Evolutionary conservation across 441 rosid species (phyloP), one percentile per base, ranked within the genome.

Genomic region (Euphorbia schlechtendalii): DNA sequence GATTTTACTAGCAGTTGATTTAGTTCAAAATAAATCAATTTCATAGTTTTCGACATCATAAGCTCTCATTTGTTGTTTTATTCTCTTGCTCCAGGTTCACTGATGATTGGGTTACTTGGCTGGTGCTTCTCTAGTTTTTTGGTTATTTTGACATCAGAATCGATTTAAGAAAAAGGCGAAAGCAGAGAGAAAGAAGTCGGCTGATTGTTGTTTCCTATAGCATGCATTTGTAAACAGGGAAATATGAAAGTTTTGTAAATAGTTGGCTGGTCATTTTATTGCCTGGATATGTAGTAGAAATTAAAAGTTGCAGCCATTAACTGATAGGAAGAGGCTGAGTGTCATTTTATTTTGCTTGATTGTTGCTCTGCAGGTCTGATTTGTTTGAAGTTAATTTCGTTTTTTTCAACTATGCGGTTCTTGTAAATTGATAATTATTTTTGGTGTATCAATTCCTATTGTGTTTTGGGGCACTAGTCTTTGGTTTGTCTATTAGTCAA

Each of bases 191-290:
- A 1, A 5, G 18, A 0, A 24, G 36, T 32, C 7, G 36, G 36
- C 7, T 32, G 67, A 49, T 49, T 73, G 53, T 71, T 60, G 48
- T 24, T 72, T 40, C 51, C 5, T 8, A 17, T 21, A 63, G 27
- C 72, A 69, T 69, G n/a, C 61, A 64, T 69, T 69, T 65, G 45
- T 65, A 43, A 59, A 58, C 69, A 58, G 34, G 56, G 71, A 64
- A 38, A 63, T 12, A 40, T 59, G 78, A 74, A 63, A 62, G 65
- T 69, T 61, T 53, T 83, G 83, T 80, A 78, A 69, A 83, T 83
- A 78, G 72, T 40, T 71, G 73, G 78, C 66, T 27, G 70, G 63
- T 43, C 73, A 45, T 32, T 63, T 40, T 67, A 67, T 51, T 54
- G 30, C 66, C 9, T n/a, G n/a, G n/a, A n/a, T n/a, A n/a, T n/a